Evolutionary conservation across 1,284 basidiomycete species (phyloP).

Genomic region (Cryptococcus hybrid): DNA sequence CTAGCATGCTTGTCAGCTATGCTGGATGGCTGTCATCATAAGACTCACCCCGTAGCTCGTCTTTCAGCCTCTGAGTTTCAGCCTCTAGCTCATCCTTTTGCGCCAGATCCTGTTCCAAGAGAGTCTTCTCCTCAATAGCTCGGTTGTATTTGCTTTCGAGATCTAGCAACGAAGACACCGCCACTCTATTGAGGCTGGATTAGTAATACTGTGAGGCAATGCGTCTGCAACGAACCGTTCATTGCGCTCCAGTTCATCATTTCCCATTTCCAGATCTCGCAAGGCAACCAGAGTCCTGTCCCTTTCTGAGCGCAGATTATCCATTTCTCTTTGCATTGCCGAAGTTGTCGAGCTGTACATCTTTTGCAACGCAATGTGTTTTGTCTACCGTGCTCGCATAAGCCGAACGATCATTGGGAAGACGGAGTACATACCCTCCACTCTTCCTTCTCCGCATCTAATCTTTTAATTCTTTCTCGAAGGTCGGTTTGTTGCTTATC

Average conservation of each 20-base stretch:
- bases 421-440: constrained; percentile 71
- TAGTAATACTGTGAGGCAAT: neutral
- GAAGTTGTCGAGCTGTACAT: constrained; percentile 78
- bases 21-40: too few relatives aligned
- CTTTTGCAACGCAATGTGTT: constrained; percentile 85
- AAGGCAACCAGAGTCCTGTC: constrained; percentile 76
- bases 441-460: constrained; percentile 79
- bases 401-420: neutral
- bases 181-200: constrained; percentile 55
- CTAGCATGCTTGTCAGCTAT: too few relatives aligned
- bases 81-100: constrained; percentile 88
- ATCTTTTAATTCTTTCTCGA: constrained; percentile 66
- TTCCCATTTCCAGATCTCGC: constrained; percentile 90
- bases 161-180: constrained; percentile 86
- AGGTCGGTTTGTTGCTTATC: constrained; percentile 83
- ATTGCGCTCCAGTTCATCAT: constrained; percentile 89
- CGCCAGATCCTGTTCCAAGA: constrained; percentile 94
- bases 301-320: constrained; percentile 70
- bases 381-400: constrained; percentile 57
- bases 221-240: constrained; percentile 57
- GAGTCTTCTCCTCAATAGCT: constrained; percentile 92
- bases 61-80: constrained; percentile 85
- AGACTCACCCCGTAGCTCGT: constrained; percentile 94
- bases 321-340: constrained; percentile 67
- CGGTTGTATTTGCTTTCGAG: constrained; percentile 87